Evolutionary conservation across 257 asterid species (phyloP).

Genomic region (Nicotiana benthamiana): DNA sequence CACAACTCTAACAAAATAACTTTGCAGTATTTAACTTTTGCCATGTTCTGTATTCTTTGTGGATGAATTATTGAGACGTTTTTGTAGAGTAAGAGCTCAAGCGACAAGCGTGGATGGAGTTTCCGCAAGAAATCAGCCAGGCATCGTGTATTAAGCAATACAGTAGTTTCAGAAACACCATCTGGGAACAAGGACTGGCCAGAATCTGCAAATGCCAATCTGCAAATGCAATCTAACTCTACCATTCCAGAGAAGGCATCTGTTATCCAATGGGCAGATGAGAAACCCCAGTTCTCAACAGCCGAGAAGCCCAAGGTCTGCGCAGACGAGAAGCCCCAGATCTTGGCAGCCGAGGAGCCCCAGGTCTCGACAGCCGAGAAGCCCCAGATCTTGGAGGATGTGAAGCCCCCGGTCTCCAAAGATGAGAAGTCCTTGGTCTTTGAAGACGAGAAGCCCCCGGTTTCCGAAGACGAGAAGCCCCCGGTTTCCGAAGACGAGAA

Average conservation of each 20-base stretch:
- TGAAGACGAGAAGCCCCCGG: too few species aligned
- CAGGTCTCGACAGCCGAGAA: background rate
- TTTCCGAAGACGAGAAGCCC: too few species aligned
- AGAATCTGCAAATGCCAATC: slow-evolving; percentile 36
- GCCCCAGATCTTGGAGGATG: background rate
- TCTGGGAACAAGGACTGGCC: slow-evolving; percentile 50
- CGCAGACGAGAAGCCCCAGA: background rate
- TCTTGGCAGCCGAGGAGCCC: too few species aligned
- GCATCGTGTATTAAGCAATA: slow-evolving; percentile 70
- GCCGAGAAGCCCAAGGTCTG: background rate
- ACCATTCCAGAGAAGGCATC: slow-evolving; percentile 37
- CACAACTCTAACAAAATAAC: too few species aligned
- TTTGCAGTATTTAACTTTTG: background rate
- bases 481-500: too few species aligned
- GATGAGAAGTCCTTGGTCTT: too few species aligned
- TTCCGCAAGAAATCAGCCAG: slow-evolving; percentile 79
- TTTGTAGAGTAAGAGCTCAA: slow-evolving; percentile 57
- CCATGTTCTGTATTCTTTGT: background rate
- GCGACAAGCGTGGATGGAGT: slow-evolving; percentile 90
- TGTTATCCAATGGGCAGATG: slow-evolving; percentile 36
- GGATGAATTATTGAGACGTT: slow-evolving; percentile 5
- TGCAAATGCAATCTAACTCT: slow-evolving; percentile 41
- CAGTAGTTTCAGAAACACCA: slow-evolving; percentile 51
- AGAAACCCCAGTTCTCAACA: slow-evolving; percentile 26
- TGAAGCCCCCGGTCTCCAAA: background rate